phyloP scores from a whole-genome alignment of 31 red algal genomes.

The Asparagopsis taxiformis region DNA sequence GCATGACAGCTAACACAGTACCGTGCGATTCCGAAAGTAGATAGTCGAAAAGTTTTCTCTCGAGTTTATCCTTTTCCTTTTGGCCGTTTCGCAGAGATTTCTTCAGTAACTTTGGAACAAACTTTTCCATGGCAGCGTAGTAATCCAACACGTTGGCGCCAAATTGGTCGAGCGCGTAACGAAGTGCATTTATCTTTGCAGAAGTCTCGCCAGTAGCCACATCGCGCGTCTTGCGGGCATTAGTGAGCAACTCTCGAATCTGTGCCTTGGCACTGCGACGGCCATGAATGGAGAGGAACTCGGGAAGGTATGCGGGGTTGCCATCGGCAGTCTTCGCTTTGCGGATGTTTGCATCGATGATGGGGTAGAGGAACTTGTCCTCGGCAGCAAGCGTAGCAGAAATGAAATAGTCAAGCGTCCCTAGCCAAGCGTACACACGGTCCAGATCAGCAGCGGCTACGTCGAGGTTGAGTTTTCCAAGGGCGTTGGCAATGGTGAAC shows the following conservation, averaged over 20 bases:
- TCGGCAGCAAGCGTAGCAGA: conserved; percentile 39
- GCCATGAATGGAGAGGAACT: conserved; percentile 28
- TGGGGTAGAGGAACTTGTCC: conserved; percentile 46
- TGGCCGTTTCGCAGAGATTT: conserved; percentile 35
- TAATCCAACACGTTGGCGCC: conserved; percentile 59
- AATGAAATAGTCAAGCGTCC: conserved; percentile 41
- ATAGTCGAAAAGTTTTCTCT: conserved; percentile 55
- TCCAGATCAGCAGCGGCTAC: conserved; percentile 57
- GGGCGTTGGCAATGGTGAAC: conserved; percentile 56
- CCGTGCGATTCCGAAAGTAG: conserved; percentile 31
- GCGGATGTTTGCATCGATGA: conserved; percentile 30
- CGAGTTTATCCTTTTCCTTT: conserved; percentile 45
- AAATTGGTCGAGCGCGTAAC: conserved; percentile 66
- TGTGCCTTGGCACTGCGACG: conserved; percentile 29
- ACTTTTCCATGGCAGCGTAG: conserved; percentile 43
- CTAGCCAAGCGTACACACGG: conserved; percentile 53
- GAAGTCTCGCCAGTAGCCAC: conserved; percentile 41
- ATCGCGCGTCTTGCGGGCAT: conserved; percentile 42
- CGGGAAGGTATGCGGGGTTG: conserved; percentile 30
- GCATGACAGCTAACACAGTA: conserved; percentile 36
- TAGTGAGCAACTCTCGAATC: conserved; percentile 31
- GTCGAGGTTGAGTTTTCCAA: conserved; percentile 48
- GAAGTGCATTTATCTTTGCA: conserved; percentile 50
- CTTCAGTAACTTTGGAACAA: conserved; percentile 56
- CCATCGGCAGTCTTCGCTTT: conserved; percentile 21